A percentile compares a stretch with the other conserved stretches of the same genome.
Evolutionary conservation across 129 eudicot species (phyloP).

Genomic region (Chrysanthemum seticuspe): DNA sequence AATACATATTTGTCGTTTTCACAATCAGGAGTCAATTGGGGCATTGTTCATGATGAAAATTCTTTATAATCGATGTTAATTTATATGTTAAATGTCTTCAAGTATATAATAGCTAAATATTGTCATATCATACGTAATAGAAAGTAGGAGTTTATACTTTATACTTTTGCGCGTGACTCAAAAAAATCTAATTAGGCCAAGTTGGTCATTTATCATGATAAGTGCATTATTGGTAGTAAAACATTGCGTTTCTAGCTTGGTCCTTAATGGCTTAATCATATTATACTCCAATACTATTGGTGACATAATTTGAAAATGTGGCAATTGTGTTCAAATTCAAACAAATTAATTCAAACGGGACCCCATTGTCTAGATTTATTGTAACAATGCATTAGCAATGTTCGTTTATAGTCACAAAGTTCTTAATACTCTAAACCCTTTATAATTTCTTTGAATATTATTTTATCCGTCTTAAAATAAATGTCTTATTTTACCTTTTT

Average conservation of each 20-base stretch:
- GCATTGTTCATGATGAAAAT: too few relatives aligned
- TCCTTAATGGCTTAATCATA: not conserved
- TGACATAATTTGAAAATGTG: not conserved
- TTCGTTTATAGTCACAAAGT: not conserved
- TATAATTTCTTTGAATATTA: not conserved
- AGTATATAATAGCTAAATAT: too few relatives aligned
- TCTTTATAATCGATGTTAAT: too few relatives aligned
- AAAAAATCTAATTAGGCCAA: too few relatives aligned
- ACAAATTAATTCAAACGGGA: not conserved
- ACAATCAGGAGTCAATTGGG: not conserved
- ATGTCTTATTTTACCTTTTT: too few relatives aligned
- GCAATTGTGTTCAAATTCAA: not conserved
- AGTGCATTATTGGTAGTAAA: not conserved
- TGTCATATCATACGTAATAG: too few relatives aligned
- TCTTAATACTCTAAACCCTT: not conserved
- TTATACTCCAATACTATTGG: not conserved
- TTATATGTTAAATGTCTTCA: too few relatives aligned
- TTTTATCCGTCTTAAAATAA: too few relatives aligned
- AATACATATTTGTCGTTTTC: not conserved
- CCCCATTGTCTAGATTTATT: not conserved
- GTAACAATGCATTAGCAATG: not conserved
- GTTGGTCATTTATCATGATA: not conserved
- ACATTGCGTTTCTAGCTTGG: not conserved
- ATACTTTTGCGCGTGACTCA: too few relatives aligned
- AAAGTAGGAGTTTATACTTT: too few relatives aligned